Conservation (phyloP, 805 yeast species). For the Ogataea ramenticola region DNA sequence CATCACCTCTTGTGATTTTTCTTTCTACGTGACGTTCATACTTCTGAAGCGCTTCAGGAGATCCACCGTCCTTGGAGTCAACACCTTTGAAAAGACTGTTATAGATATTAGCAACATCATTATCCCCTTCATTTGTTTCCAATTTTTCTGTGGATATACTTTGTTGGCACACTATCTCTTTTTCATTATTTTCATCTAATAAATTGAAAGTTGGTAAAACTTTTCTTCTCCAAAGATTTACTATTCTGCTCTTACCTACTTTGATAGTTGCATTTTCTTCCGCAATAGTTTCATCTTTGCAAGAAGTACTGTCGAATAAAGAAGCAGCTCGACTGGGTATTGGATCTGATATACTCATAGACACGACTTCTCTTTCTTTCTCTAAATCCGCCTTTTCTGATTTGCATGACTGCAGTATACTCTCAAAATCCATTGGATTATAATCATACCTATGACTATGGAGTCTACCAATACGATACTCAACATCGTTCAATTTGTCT, state of each 20-base stretch:
- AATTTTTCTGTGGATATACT: too few species aligned
- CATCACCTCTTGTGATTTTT: not conserved
- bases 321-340: too few species aligned
- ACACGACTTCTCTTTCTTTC: not conserved
- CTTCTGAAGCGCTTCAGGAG: not conserved
- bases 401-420: not conserved
- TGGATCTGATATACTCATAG: not conserved
- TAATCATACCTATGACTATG: not conserved
- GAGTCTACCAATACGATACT: not conserved
- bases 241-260: too few species aligned
- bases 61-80: too few species aligned
- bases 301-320: too few species aligned
- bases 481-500: not conserved
- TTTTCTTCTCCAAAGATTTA: not conserved
- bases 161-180: too few species aligned
- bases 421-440: not conserved
- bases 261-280: too few species aligned
- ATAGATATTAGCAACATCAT: not conserved
- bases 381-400: not conserved
- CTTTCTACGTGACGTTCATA: constrained; percentile 1
- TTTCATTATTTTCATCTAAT: too few species aligned
- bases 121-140: not conserved
- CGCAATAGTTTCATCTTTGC: too few species aligned
- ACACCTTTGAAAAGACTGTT: too few species aligned
- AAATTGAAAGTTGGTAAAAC: not conserved